Percentiles rank a stretch among this genome's conserved stretches.
These are phyloP conservation scores for Phaffia australis DNA, from an alignment of 768 basidiomycete species.

Conservation along the genomic window DNA sequence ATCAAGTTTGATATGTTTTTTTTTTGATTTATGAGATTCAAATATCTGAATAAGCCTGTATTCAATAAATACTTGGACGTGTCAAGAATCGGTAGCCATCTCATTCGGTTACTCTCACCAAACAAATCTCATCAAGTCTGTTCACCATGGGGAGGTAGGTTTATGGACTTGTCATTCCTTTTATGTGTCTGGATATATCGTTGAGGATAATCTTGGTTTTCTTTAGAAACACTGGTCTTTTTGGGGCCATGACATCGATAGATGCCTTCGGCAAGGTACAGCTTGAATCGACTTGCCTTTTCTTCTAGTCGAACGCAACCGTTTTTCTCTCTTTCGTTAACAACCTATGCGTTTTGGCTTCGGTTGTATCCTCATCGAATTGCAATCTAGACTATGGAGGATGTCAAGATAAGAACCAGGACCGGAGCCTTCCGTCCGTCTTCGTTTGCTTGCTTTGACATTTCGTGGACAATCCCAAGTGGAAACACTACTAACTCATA, in stretches of 20 bases:
- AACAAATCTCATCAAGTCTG: too few species aligned
- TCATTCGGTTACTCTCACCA: too few species aligned
- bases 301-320: not conserved
- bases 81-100: too few species aligned
- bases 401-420: conserved; percentile 97
- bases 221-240: conserved; percentile 34
- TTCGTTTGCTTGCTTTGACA: not conserved
- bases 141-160: too few species aligned
- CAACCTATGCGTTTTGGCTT: not conserved
- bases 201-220: not conserved
- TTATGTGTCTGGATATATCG: too few species aligned
- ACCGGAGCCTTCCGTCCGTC: conserved; percentile 79
- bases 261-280: conserved; percentile 98
- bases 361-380: not conserved
- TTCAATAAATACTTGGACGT: too few species aligned
- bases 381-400: conserved; percentile 73
- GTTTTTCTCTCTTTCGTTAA: not conserved
- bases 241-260: conserved; percentile 60
- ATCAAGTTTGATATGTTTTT: too few species aligned
- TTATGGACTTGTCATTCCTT: too few species aligned
- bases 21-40: too few species aligned
- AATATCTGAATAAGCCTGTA: too few species aligned
- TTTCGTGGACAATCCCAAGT: not conserved
- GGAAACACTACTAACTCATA: not conserved
- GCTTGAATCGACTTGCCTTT: not conserved